Base-by-base conservation (phyloP, 306 rosid genomes). In the Citrullus amarus region DNA sequence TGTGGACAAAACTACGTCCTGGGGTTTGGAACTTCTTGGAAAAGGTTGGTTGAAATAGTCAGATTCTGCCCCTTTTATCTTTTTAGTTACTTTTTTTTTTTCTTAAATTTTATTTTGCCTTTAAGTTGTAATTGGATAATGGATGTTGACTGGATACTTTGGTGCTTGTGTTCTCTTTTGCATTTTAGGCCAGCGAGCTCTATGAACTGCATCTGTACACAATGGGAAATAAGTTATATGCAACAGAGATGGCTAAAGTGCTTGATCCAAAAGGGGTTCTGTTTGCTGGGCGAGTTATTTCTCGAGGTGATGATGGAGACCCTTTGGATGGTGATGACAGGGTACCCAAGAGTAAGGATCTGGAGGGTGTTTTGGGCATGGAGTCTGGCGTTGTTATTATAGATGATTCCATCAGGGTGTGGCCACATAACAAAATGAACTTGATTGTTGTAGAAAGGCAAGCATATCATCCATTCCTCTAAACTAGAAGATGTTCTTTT, bases 281-380 rank as follows among this genome's bases (percentile, higher is more conserved):
- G 79, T 96, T 96, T 91, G 80, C 91, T 17, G 99, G 97, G 73
- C 88, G 99, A 84, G 99, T 96, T 83, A 91, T 96, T 79, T 96
- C 99, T 75, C 91, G 82, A 80, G 99, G 99, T 39, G 99, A 96
- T 85, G 97, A 92, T 68, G 86, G 90, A 59, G 98, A 92, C 77
- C 83, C 86, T 5, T 36, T 78, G 67, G 99, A 96, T 59, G 89
- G 97, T 12, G 98, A 91, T 51, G 97, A 92, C 80, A 89, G 97
- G 85, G 88, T 65, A 83, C 97, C 99, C 32, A 96, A 89, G 88
- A 92, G 86, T 88, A 96, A 96, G 89, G 98, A 96, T 89, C 82
- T 96, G 83, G 99, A 96, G 85, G 99, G 99, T 9, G 99, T 96
- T 86, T 85, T 96, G 91, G 99, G 99, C 75, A 91, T 96, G 99